Conservation (phyloP, 225 moss, liverwort and hornwort species). For the Bryoerythrophyllum caledonicum region DNA sequence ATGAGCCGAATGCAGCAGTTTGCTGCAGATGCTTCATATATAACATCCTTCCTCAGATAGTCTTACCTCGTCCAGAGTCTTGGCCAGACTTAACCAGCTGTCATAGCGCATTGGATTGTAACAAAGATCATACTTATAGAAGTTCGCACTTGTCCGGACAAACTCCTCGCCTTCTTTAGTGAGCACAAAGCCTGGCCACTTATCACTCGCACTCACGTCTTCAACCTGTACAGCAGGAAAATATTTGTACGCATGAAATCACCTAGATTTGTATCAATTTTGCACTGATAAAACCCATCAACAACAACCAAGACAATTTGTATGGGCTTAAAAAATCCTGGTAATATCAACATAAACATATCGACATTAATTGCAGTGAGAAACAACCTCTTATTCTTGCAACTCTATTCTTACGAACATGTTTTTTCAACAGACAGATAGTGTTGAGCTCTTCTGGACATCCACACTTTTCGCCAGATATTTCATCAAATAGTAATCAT, state of each 20-base stretch:
- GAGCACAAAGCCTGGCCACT: constrained; percentile 96
- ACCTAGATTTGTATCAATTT: constrained; percentile 7
- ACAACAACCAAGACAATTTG: constrained; percentile 9
- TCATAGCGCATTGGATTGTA: constrained; percentile 88
- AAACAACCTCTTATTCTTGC: neutral
- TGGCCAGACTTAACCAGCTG: constrained; percentile 94
- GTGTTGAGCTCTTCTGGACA: neutral
- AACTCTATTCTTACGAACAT: neutral
- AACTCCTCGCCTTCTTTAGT: constrained; percentile 97
- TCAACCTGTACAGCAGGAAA: constrained; percentile 62
- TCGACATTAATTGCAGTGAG: neutral
- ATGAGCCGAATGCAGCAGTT: constrained; percentile 24
- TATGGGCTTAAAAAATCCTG: constrained; percentile 6
- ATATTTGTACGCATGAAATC: constrained; percentile 19
- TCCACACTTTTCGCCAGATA: constrained; percentile 3
- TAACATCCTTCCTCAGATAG: constrained; percentile 6
- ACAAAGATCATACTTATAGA: constrained; percentile 90
- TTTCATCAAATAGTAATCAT: constrained; percentile 22
- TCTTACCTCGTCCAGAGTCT: constrained; percentile 85
- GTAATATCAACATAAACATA: neutral
- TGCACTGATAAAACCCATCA: neutral
- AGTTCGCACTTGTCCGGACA: constrained; percentile 86
- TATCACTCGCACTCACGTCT: constrained; percentile 96
- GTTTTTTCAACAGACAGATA: neutral
- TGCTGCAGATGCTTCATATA: constrained; percentile 21